phyloP scores from a whole-genome alignment of 2,329 filamentous ascomycete species.

The Fusarium coffeatum region DNA sequence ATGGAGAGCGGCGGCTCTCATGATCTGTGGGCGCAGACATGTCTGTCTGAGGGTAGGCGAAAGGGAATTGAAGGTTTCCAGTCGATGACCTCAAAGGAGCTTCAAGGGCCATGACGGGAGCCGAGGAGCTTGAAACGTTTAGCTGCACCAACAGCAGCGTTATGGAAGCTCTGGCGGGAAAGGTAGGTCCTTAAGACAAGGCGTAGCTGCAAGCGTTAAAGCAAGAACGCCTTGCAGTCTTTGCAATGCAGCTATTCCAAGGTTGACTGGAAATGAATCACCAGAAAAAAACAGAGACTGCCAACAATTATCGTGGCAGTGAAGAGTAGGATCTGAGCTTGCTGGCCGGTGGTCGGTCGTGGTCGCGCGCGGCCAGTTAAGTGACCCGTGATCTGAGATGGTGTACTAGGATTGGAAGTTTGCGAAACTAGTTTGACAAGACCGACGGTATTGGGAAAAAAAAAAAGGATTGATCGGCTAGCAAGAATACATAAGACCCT shows the following conservation, averaged over 20 bases:
- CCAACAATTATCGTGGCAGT: slow-evolving; percentile 21
- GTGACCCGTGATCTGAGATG: slow-evolving; percentile 27
- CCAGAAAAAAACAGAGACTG: not conserved
- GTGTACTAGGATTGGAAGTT: slow-evolving; percentile 24
- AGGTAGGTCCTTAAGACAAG: slow-evolving; percentile 19
- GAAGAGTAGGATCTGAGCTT: slow-evolving; percentile 16
- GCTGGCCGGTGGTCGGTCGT: slow-evolving; percentile 19
- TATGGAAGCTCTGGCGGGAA: slow-evolving; percentile 17
- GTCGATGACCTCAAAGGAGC: slow-evolving; percentile 72
- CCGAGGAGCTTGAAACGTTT: slow-evolving; percentile 12
- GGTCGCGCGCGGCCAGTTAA: slow-evolving; percentile 39
- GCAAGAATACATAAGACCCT: slow-evolving; percentile 8
- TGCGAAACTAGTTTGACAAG: slow-evolving; percentile 27
- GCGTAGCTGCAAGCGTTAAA: slow-evolving; percentile 28
- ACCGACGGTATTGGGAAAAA: not conserved
- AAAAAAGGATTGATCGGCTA: slow-evolving; percentile 9
- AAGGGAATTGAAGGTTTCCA: slow-evolving; percentile 57
- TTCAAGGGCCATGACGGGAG: slow-evolving; percentile 53
- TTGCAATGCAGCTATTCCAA: slow-evolving; percentile 23
- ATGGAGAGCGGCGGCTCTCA: slow-evolving; percentile 60
- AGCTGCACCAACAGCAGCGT: slow-evolving; percentile 28
- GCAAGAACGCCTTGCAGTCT: slow-evolving; percentile 43
- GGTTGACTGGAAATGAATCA: slow-evolving; percentile 17
- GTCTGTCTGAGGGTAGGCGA: slow-evolving; percentile 60
- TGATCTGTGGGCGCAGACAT: slow-evolving; percentile 68